Conservation (phyloP, 495 filamentous ascomycete species). For the Astrothelium subdiscretum region DNA sequence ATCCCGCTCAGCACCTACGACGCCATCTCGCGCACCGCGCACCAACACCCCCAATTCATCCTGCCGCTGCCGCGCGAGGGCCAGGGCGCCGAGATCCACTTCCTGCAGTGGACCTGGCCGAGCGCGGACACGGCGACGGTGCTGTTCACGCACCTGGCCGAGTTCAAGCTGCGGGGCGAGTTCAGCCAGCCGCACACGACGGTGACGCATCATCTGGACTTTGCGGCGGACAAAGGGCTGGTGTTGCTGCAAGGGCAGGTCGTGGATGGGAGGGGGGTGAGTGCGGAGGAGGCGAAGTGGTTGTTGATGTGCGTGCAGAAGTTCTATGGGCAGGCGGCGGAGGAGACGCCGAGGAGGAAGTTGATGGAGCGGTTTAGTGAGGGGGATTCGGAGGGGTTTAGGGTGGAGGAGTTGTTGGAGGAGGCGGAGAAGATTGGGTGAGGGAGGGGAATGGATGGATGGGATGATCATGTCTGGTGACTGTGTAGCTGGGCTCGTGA, state of each 20-base stretch:
- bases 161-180: slow-evolving; percentile 84
- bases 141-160: slow-evolving; percentile 83
- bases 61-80: slow-evolving; percentile 63
- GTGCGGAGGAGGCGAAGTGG: slow-evolving; percentile 70
- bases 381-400: slow-evolving; percentile 62
- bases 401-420: slow-evolving; percentile 69
- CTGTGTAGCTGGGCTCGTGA: no score
- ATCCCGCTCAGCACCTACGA: slow-evolving; percentile 62
- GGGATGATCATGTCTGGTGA: neutral
- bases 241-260: slow-evolving; percentile 79
- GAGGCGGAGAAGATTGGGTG: slow-evolving; percentile 64
- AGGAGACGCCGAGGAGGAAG: slow-evolving; percentile 43
- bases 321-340: slow-evolving; percentile 63
- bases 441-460: neutral
- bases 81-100: slow-evolving; percentile 71
- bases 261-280: slow-evolving; percentile 63
- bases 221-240: slow-evolving; percentile 57
- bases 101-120: slow-evolving; percentile 64
- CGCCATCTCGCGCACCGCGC: slow-evolving; percentile 54
- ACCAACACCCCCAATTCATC: slow-evolving; percentile 73
- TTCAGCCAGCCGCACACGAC: slow-evolving; percentile 87
- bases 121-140: slow-evolving; percentile 61
- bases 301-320: slow-evolving; percentile 88
- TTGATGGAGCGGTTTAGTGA: slow-evolving; percentile 70
- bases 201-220: slow-evolving; percentile 76